Conservation (phyloP, 495 filamentous ascomycete species). For the Opeltia flavorubescens region DNA sequence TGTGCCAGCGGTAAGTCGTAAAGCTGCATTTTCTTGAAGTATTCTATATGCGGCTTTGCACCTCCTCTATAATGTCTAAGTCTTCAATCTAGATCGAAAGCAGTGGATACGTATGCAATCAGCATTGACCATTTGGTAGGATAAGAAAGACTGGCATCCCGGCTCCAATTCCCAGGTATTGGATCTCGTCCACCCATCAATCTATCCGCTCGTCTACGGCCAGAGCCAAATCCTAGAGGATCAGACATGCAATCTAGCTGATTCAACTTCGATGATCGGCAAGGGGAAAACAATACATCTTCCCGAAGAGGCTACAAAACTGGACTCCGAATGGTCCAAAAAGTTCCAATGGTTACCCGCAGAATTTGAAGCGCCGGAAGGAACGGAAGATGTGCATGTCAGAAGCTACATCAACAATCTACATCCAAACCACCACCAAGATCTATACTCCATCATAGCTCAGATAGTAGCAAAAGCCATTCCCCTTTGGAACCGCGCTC, state of each 20-base stretch:
- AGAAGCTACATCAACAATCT: conserved; percentile 48
- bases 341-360: conserved; percentile 48
- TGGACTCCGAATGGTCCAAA: conserved; percentile 6
- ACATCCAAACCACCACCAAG: conserved; percentile 30
- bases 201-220: conserved; percentile 46
- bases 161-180: conserved; percentile 39
- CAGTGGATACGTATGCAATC: no score
- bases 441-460: conserved; percentile 38
- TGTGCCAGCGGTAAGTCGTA: conserved; percentile 20
- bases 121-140: neutral
- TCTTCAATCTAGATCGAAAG: no score
- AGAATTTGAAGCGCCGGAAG: conserved; percentile 30
- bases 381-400: conserved; percentile 16
- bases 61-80: neutral
- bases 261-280: conserved; percentile 26
- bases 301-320: conserved; percentile 2
- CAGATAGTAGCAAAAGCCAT: conserved; percentile 32
- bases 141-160: conserved; percentile 44
- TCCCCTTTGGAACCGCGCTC: conserved; percentile 37
- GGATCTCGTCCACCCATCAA: conserved; percentile 46
- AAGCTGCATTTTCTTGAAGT: neutral
- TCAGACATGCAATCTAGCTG: conserved; percentile 24
- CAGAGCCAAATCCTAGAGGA: conserved; percentile 30
- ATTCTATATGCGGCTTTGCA: neutral
- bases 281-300: conserved; percentile 22